Evolutionary conservation across 176 grass and related monocot genomes (phyloP), one percentile per base, ranked within the genome.

Genomic region (Otatea glauca): DNA sequence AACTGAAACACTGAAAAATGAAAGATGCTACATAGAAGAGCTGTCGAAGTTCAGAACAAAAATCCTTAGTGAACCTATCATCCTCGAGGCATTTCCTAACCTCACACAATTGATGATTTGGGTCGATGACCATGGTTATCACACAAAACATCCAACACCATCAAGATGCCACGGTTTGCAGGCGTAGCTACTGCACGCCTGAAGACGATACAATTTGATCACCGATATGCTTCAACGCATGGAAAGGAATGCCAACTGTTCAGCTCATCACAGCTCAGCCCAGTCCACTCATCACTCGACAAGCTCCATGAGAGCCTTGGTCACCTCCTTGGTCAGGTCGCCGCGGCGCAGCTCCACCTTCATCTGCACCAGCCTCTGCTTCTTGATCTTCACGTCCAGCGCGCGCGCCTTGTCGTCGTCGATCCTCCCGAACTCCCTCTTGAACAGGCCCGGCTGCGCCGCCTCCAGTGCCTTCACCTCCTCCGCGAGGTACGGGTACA

Each of bases 341-440:
- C 18, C 4, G 16, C 35, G 23, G 11, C 59, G 74, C 48, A 81
- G 13, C 58, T 81, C 41, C 64, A 81, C 4, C 59, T 27, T 86
- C 1, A 81, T 72, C 78, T 81, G 73, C 24, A 1, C 6, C 24
- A 70, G 5, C 76, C 56, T 80, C 18, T 74, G 83, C 80, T 42
- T 91, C 86, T 93, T 96, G 62, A 96, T 48, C 88, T 85, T 91
- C 37, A 18, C 24, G n/a, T 96, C 81, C 68, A 96, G 54, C 0
- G 8, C 3, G 2, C 23, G 75, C 15, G 88, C 94, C 83, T 91
- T 91, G 6, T 60, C 37, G 2, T 87, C 72, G 0, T 80, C 68
- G 5, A 96, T 43, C 83, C 68, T 77, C 43, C 43, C 71, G 4
- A 93, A 81, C 10, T 83, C 73, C 38, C 84, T 78, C 78, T 93